Conservation (phyloP, 352 stramenopile genomes). For the Globisporangium parvum region DNA sequence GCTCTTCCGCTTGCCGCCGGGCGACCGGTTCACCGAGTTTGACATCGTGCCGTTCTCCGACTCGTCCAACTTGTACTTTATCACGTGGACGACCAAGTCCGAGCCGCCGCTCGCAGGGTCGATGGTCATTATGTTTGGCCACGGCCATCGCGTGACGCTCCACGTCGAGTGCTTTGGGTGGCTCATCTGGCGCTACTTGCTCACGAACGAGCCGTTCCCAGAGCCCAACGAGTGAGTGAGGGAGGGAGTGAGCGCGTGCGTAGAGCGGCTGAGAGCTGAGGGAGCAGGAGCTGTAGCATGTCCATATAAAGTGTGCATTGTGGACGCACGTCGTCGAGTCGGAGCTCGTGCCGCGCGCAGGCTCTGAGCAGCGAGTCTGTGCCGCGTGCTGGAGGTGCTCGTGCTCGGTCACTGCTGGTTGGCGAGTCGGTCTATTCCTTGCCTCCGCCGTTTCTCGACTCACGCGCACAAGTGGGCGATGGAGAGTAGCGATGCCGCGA, state of each 20-base stretch:
- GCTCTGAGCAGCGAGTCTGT: too few species aligned
- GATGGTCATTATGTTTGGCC: slow-evolving; percentile 85
- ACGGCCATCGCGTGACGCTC: slow-evolving; percentile 74
- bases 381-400: too few species aligned
- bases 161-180: slow-evolving; percentile 83
- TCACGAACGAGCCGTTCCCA: slow-evolving; percentile 78
- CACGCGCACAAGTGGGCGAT: too few species aligned
- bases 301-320: neutral
- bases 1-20: slow-evolving; percentile 69
- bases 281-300: neutral
- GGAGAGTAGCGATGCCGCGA: neutral
- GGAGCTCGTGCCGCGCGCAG: too few species aligned
- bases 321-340: too few species aligned
- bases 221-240: slow-evolving; percentile 45
- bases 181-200: slow-evolving; percentile 82
- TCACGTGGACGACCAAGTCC: slow-evolving; percentile 83
- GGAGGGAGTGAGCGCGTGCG: neutral
- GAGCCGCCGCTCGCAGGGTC: slow-evolving; percentile 57
- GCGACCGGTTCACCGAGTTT: slow-evolving; percentile 73
- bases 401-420: too few species aligned
- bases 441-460: too few species aligned
- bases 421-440: too few species aligned
- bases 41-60: slow-evolving; percentile 69
- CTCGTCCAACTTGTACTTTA: slow-evolving; percentile 74
- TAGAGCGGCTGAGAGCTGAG: neutral